Conservation (phyloP, 805 yeast genomes). For the Candida gorgasii region DNA sequence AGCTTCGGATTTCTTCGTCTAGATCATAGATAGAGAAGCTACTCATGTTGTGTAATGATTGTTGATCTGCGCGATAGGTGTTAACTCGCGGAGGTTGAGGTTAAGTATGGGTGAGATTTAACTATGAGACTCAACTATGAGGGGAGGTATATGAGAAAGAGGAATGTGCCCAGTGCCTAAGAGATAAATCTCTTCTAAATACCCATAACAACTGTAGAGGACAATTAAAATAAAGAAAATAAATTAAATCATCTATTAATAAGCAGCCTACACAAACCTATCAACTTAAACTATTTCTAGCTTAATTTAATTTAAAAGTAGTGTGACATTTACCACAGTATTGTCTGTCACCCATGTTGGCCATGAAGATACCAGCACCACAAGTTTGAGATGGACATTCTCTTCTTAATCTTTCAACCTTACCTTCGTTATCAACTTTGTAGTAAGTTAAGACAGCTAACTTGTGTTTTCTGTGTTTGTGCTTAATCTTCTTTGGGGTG, state of each 20-base stretch:
- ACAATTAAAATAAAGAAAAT: background rate
- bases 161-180: too few species aligned
- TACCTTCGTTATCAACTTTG: slow-evolving; percentile 98
- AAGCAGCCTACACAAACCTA: background rate
- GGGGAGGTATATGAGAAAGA: background rate
- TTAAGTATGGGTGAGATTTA: background rate
- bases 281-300: background rate
- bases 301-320: slow-evolving; percentile 61
- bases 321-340: slow-evolving; percentile 99
- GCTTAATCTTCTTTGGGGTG: slow-evolving; percentile 99
- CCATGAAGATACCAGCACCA: slow-evolving; percentile 99
- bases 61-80: background rate
- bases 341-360: slow-evolving; percentile 97
- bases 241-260: background rate
- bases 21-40: slow-evolving; percentile 58
- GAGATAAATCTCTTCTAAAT: too few species aligned
- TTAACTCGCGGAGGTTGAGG: background rate
- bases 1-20: slow-evolving; percentile 59
- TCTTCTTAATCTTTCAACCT: slow-evolving; percentile 97
- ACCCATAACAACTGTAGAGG: background rate
- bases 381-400: slow-evolving; percentile 92
- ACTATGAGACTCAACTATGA: background rate
- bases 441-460: slow-evolving; percentile 99
- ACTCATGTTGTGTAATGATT: slow-evolving; percentile 36
- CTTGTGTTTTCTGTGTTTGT: slow-evolving; percentile 99